These are phyloP conservation scores for Picea glauca DNA, from an alignment of 75 land plant genomes.

Conservation along the genomic window DNA sequence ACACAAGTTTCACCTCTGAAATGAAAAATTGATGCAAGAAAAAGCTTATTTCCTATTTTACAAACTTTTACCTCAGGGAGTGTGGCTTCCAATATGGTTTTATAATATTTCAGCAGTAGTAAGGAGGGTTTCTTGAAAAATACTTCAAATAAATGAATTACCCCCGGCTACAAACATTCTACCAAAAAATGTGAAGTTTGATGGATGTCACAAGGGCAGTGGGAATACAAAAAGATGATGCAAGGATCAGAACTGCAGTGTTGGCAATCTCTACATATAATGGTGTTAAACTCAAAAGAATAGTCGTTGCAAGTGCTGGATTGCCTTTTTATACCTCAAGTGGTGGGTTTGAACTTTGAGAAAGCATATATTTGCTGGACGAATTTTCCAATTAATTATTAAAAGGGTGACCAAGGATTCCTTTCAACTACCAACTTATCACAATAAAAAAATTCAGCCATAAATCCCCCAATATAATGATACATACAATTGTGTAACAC, in stretches of 20 bases:
- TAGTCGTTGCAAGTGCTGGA: not conserved
- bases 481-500: not conserved
- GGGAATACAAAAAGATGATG: not conserved
- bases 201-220: not conserved
- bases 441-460: no score
- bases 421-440: not conserved
- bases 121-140: not conserved
- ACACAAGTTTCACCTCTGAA: slow-evolving; percentile 2
- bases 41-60: not conserved
- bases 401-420: not conserved
- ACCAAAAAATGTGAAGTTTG: not conserved
- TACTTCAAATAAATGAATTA: not conserved
- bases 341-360: not conserved
- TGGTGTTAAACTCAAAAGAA: not conserved
- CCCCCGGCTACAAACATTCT: not conserved
- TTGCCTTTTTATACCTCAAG: not conserved
- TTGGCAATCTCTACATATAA: not conserved
- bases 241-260: not conserved
- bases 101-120: not conserved
- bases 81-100: no score
- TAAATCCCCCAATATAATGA: not conserved
- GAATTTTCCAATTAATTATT: not conserved
- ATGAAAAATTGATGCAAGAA: not conserved
- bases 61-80: not conserved
- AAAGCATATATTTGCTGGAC: not conserved